These are phyloP conservation scores for Didymella lethalis DNA, from an alignment of 2,329 filamentous ascomycete species.

Conservation along the genomic window DNA sequence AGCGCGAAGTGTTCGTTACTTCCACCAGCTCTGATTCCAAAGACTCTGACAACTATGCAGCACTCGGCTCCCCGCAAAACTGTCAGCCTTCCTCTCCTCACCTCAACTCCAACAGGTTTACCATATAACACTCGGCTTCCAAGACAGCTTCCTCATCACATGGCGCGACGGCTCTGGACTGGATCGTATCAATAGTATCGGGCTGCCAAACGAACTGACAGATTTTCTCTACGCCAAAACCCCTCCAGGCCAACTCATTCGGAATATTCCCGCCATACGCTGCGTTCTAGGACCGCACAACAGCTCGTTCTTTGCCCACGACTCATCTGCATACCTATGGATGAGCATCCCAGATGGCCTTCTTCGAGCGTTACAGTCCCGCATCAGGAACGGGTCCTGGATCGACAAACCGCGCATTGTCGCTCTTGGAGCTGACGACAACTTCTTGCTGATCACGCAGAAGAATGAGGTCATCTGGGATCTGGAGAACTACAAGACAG, in stretches of 20 bases:
- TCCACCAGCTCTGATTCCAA: neutral
- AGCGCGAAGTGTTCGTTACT: constrained; percentile 36
- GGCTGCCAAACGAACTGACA: constrained; percentile 37
- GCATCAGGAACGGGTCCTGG: constrained; percentile 43
- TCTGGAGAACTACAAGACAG: constrained; percentile 33
- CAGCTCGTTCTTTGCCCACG: constrained; percentile 44
- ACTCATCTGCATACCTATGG: constrained; percentile 42
- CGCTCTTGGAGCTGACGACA: constrained; percentile 38
- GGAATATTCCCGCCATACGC: constrained; percentile 39
- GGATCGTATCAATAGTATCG: constrained; percentile 38
- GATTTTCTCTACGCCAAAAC: constrained; percentile 37
- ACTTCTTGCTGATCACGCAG: constrained; percentile 45
- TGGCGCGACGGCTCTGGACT: constrained; percentile 38
- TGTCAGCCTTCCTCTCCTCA: constrained; percentile 36
- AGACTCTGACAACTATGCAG: constrained; percentile 21
- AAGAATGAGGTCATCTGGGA: constrained; percentile 43
- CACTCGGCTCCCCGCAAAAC: constrained; percentile 39
- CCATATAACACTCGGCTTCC: constrained; percentile 44
- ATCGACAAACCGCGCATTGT: constrained; percentile 44
- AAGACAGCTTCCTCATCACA: constrained; percentile 47
- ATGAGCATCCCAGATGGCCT: constrained; percentile 41
- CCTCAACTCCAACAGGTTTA: constrained; percentile 36
- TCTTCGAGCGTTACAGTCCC: constrained; percentile 34
- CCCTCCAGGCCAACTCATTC: constrained; percentile 17
- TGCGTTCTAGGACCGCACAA: constrained; percentile 46